Evolutionary conservation across 1,284 basidiomycete species (phyloP).

Genomic region (Ganoderma meredithae): DNA sequence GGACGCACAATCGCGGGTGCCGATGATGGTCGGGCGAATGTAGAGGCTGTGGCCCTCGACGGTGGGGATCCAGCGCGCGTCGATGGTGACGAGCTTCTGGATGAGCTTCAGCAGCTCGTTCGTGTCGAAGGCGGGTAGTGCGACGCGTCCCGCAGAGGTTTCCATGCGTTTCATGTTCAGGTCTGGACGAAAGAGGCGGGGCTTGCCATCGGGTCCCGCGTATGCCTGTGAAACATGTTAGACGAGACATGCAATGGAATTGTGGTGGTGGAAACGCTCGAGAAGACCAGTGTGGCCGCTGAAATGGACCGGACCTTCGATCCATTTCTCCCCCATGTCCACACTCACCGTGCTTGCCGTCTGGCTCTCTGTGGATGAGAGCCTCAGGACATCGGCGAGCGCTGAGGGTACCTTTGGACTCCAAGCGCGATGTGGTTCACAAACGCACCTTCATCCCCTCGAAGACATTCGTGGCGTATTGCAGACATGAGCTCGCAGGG

Average conservation of each 20-base stretch:
- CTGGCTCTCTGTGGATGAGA: not conserved
- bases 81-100: slow-evolving; percentile 70
- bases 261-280: not conserved
- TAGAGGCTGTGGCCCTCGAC: slow-evolving; percentile 80
- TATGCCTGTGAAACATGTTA: slow-evolving; percentile 59
- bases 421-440: no score
- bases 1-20: slow-evolving; percentile 75
- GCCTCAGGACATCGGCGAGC: no score
- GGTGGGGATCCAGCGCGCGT: slow-evolving; percentile 80
- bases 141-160: slow-evolving; percentile 65
- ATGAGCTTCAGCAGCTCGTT: slow-evolving; percentile 73
- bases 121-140: slow-evolving; percentile 70
- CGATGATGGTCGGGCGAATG: slow-evolving; percentile 87
- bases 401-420: no score
- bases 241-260: not conserved
- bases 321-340: not conserved
- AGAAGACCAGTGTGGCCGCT: not conserved
- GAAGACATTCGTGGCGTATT: slow-evolving; percentile 82
- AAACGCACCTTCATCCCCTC: slow-evolving; percentile 86
- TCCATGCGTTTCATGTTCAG: slow-evolving; percentile 84
- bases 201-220: slow-evolving; percentile 65
- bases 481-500: slow-evolving; percentile 77
- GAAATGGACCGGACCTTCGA: not conserved
- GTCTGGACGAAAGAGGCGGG: slow-evolving; percentile 81
- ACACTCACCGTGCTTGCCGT: not conserved